A percentile compares a stretch with the other conserved stretches of the same genome.
Conservation (phyloP, 768 basidiomycete genomes). For the Podaxis rugospora region DNA sequence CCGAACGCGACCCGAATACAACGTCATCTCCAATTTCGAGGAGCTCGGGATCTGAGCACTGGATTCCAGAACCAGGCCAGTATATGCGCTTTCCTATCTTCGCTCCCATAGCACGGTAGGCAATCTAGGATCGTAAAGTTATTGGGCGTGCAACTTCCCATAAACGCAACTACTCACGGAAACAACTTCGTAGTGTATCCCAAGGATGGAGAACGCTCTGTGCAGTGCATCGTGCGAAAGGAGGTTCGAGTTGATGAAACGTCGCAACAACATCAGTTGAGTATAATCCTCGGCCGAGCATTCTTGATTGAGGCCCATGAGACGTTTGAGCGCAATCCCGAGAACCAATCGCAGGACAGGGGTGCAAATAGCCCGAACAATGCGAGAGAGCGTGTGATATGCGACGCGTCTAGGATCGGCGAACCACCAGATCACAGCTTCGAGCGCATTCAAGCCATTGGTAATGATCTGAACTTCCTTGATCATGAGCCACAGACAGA, state of each 20-base stretch:
- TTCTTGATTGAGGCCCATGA: conserved; percentile 34
- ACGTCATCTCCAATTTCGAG: conserved; percentile 46
- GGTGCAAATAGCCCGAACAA: conserved; percentile 31
- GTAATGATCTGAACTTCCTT: conserved; percentile 23
- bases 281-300: conserved; percentile 19
- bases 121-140: conserved; percentile 19
- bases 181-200: conserved; percentile 41
- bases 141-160: neutral
- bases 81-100: conserved; percentile 44
- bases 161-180: conserved; percentile 25
- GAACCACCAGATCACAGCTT: conserved; percentile 41
- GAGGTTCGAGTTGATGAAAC: conserved; percentile 33
- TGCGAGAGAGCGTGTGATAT: conserved; percentile 35
- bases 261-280: conserved; percentile 27
- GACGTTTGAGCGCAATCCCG: conserved; percentile 36
- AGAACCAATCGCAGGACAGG: conserved; percentile 34
- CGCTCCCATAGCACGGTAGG: conserved; percentile 45
- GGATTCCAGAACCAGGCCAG: conserved; percentile 44
- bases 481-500: conserved; percentile 35
- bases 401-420: conserved; percentile 32
- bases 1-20: conserved; percentile 42
- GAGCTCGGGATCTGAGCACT: conserved; percentile 43
- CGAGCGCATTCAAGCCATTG: conserved; percentile 27
- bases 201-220: conserved; percentile 37
- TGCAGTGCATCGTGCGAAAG: conserved; percentile 33